These are phyloP conservation scores for Zasmidium citrigriseum DNA, from an alignment of 2,329 filamentous ascomycete genomes.

Conservation along the genomic window DNA sequence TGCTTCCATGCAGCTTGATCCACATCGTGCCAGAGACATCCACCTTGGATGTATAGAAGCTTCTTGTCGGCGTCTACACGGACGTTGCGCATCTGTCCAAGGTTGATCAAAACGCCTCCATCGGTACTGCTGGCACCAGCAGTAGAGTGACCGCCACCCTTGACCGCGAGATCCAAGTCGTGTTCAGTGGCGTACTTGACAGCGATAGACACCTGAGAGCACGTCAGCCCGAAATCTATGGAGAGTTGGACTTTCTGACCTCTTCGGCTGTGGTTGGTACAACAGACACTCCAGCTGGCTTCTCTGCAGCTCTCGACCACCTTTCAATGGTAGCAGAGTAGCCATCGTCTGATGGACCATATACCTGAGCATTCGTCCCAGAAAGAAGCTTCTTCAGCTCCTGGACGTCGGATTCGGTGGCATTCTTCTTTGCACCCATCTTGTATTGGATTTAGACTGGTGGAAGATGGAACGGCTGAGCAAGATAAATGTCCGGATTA, in stretches of 20 bases:
- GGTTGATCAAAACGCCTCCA: slow-evolving; percentile 58
- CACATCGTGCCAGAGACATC: slow-evolving; percentile 28
- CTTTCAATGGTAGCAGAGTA: slow-evolving; percentile 24
- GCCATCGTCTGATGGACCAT: slow-evolving; percentile 17
- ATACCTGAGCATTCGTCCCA: slow-evolving; percentile 15
- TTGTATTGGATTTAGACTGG: not conserved
- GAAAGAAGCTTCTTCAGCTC: slow-evolving; percentile 20
- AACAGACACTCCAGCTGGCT: slow-evolving; percentile 45
- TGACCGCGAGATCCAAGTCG: slow-evolving; percentile 53
- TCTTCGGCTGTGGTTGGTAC: slow-evolving; percentile 45
- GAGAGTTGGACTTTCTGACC: slow-evolving; percentile 21
- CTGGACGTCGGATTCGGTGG: slow-evolving; percentile 16
- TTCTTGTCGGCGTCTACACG: slow-evolving; percentile 48
- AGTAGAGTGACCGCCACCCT: slow-evolving; percentile 60
- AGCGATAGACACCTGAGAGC: slow-evolving; percentile 31
- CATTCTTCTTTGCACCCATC: slow-evolving; percentile 9
- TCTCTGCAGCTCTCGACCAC: slow-evolving; percentile 30
- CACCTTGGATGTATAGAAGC: slow-evolving; percentile 21
- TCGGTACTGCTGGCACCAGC: slow-evolving; percentile 52
- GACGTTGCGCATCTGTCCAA: slow-evolving; percentile 54
- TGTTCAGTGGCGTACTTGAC: slow-evolving; percentile 49
- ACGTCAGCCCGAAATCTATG: not conserved
- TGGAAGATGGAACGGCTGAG: too few relatives aligned
- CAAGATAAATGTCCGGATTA: too few relatives aligned
- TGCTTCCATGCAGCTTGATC: slow-evolving; percentile 53